These are phyloP conservation scores for Nannizziopsis barbatae DNA, from an alignment of 2,329 filamentous ascomycete species.

Conservation along the genomic window DNA sequence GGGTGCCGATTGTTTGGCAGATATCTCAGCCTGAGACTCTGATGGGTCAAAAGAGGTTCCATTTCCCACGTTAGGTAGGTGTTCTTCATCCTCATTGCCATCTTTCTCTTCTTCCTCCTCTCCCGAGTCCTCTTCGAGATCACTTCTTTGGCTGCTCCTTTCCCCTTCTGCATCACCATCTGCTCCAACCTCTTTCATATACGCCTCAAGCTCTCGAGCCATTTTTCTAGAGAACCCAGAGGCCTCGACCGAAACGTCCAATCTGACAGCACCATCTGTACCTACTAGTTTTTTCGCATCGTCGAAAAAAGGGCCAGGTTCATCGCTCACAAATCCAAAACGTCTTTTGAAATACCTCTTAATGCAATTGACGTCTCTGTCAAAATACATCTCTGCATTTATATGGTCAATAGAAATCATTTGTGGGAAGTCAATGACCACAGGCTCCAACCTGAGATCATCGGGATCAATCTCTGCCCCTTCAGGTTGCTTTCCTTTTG, in stretches of 20 bases:
- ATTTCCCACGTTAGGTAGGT: constrained; percentile 10
- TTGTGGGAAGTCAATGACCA: constrained; percentile 95
- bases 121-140: constrained; percentile 32
- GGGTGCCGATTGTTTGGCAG: no score
- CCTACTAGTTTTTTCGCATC: constrained; percentile 67
- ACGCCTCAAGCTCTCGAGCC: constrained; percentile 82
- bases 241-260: constrained; percentile 82
- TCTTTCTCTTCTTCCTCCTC: constrained; percentile 31
- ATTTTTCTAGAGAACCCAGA: constrained; percentile 96
- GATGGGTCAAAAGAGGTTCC: background rate
- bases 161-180: constrained; percentile 41
- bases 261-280: constrained; percentile 49
- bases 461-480: constrained; percentile 20
- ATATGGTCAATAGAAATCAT: constrained; percentile 91
- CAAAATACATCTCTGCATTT: constrained; percentile 96
- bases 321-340: constrained; percentile 75
- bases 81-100: constrained; percentile 13
- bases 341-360: constrained; percentile 86
- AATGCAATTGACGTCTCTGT: constrained; percentile 88
- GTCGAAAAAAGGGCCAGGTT: constrained; percentile 72
- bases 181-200: constrained; percentile 63
- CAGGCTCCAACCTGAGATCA: constrained; percentile 53
- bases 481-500: constrained; percentile 28
- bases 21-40: background rate
- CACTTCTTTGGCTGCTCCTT: constrained; percentile 27